Evolutionary conservation across 495 filamentous ascomycete genomes (phyloP).

Genomic region (Podospora anserina): DNA sequence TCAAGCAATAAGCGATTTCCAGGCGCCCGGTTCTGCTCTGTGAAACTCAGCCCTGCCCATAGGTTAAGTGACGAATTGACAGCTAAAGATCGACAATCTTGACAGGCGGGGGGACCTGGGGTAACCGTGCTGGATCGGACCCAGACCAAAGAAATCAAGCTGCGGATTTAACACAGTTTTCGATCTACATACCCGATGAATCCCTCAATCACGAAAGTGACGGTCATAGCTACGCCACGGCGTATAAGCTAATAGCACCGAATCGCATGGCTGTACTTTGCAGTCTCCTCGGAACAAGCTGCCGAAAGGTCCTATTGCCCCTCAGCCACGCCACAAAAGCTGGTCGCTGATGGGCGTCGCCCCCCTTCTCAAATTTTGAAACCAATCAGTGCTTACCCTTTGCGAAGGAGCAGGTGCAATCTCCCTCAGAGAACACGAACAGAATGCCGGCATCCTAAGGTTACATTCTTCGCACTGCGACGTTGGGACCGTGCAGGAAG

Average conservation of each 20-base stretch:
- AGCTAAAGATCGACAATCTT: background rate
- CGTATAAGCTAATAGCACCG: background rate
- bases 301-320: background rate
- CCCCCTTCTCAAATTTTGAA: background rate
- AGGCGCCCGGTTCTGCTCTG: too few species aligned
- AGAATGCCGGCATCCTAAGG: background rate
- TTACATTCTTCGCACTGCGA: background rate
- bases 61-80: background rate
- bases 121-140: background rate
- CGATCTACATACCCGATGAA: background rate
- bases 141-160: background rate
- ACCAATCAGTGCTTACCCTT: background rate
- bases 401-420: slow-evolving; percentile 5
- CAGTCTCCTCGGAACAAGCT: background rate
- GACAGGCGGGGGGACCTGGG: background rate
- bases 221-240: background rate
- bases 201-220: too few species aligned
- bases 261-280: background rate
- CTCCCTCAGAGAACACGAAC: slow-evolving; percentile 2
- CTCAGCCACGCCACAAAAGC: background rate
- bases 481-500: slow-evolving; percentile 2
- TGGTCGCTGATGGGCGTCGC: background rate
- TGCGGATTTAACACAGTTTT: background rate
- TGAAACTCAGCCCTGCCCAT: background rate
- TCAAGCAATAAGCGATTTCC: too few species aligned